Conservation (phyloP, 441 rosid species). For the Arabidopsis lyrata region DNA sequence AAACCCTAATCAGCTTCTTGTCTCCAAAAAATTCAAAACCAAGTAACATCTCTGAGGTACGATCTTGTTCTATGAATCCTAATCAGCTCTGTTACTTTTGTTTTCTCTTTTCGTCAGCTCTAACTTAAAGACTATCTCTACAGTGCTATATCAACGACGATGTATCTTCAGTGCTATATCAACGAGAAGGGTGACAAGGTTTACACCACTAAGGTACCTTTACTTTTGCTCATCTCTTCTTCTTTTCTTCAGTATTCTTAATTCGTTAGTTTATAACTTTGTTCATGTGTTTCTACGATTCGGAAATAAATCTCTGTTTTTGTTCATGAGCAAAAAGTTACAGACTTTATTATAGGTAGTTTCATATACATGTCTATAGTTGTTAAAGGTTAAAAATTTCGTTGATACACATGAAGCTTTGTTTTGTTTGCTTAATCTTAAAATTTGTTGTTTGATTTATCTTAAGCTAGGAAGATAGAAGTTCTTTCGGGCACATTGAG, state of each 20-base stretch:
- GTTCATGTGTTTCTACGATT: too few relatives aligned
- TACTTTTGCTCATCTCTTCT: neutral
- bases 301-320: too few relatives aligned
- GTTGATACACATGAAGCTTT: neutral
- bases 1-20: conserved; percentile 41
- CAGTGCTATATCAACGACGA: conserved; percentile 28
- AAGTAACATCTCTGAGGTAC: conserved; percentile 25
- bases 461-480: neutral
- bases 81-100: conserved; percentile 1
- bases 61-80: neutral
- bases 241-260: neutral
- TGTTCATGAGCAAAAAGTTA: too few relatives aligned
- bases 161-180: conserved; percentile 97
- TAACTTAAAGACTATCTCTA: neutral
- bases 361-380: too few relatives aligned
- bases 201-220: conserved; percentile 90
- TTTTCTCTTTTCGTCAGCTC: neutral
- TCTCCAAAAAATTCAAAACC: neutral
- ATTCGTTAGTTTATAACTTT: neutral
- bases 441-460: neutral
- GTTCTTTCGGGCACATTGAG: neutral
- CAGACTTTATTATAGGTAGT: too few relatives aligned
- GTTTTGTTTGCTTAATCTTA: conserved; percentile 6
- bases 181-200: conserved; percentile 97
- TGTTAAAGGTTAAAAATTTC: too few relatives aligned